Percentiles rank a stretch among this genome's conserved stretches.
Conservation (phyloP, 2,329 filamentous ascomycete genomes). For the Aspergillus glaucus region DNA sequence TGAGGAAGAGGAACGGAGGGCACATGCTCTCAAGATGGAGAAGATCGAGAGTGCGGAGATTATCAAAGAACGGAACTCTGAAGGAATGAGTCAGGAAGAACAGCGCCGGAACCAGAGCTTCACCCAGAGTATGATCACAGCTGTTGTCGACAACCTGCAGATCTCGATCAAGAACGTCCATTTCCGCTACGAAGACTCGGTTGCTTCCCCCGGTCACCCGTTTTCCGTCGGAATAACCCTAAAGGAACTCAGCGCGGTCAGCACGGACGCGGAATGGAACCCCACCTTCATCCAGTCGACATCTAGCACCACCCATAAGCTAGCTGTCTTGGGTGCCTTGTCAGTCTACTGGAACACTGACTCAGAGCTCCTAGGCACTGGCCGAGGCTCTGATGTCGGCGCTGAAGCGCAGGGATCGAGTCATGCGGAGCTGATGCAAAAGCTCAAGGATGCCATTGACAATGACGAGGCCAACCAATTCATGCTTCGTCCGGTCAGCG, state of each 20-base stretch:
- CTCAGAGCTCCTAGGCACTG: conserved; percentile 71
- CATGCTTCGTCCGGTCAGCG: conserved; percentile 91
- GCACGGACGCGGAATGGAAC: conserved; percentile 89
- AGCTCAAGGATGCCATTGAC: conserved; percentile 75
- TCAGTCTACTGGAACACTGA: conserved; percentile 99
- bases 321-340: conserved; percentile 81
- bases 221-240: conserved; percentile 90
- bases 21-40: conserved; percentile 95
- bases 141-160: conserved; percentile 97
- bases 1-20: conserved; percentile 80
- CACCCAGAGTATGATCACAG: conserved; percentile 86
- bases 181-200: conserved; percentile 94
- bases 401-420: conserved; percentile 54
- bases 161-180: conserved; percentile 98
- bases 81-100: conserved; percentile 89
- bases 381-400: conserved; percentile 61
- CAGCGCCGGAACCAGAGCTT: conserved; percentile 98
- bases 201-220: conserved; percentile 88
- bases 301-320: conserved; percentile 77
- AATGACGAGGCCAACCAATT: conserved; percentile 76
- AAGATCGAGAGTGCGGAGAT: conserved; percentile 95
- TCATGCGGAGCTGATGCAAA: conserved; percentile 70
- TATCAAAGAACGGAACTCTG: conserved; percentile 83
- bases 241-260: conserved; percentile 94
- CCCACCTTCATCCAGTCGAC: conserved; percentile 93